These are phyloP conservation scores for Rutidosis leptorrhynchoides DNA, from an alignment of 129 eudicot genomes.

Conservation along the genomic window DNA sequence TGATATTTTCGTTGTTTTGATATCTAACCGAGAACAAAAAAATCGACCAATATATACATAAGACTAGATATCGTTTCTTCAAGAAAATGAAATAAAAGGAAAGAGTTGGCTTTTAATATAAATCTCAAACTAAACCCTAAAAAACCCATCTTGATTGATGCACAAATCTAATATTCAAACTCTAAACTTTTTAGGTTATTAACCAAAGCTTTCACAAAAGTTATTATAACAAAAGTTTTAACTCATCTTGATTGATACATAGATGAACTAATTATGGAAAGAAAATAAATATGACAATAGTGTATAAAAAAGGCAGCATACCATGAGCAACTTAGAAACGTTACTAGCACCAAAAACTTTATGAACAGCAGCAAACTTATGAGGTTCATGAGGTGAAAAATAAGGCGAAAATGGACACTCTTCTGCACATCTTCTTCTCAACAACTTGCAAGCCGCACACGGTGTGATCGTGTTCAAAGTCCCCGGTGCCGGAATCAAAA, in stretches of 20 bases:
- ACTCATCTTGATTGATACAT: not conserved
- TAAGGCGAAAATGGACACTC: slow-evolving; percentile 76
- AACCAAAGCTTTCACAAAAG: too few species aligned
- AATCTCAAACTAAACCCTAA: not conserved
- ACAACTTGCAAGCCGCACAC: slow-evolving; percentile 67
- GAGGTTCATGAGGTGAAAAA: slow-evolving; percentile 74
- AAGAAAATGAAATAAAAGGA: not conserved
- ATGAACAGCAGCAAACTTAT: slow-evolving; percentile 74
- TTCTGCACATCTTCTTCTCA: slow-evolving; percentile 67
- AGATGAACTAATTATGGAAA: not conserved
- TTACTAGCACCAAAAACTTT: slow-evolving; percentile 74
- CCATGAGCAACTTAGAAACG: slow-evolving; percentile 73
- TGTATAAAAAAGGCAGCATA: slow-evolving; percentile 17
- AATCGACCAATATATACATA: not conserved
- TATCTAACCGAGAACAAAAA: not conserved
- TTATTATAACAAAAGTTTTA: too few species aligned
- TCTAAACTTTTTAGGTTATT: not conserved
- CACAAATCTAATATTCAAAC: slow-evolving; percentile 15
- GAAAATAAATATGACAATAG: not conserved
- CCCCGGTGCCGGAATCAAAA: slow-evolving; percentile 36
- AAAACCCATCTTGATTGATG: not conserved
- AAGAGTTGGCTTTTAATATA: not conserved
- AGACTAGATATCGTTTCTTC: not conserved
- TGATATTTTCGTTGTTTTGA: not conserved
- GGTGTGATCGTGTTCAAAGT: slow-evolving; percentile 60